phyloP scores from a whole-genome alignment of 805 yeast genomes.

The Myxozyma nipponensis region DNA sequence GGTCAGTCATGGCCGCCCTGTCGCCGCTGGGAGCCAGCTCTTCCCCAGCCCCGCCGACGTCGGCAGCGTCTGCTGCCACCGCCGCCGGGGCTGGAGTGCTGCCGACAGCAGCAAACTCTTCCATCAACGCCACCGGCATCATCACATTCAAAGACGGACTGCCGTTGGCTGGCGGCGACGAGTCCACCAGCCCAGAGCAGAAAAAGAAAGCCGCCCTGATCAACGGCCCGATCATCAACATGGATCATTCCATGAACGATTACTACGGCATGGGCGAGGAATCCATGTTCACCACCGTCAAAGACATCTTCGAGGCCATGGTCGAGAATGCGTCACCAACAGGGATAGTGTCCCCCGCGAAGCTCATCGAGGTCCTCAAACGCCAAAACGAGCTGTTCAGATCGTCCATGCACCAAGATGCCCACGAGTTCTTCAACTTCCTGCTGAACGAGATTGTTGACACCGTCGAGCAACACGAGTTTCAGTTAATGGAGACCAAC shows the following conservation, averaged over 20 bases:
- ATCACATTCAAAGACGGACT: neutral
- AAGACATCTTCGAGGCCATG: conserved; percentile 82
- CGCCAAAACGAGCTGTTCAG: conserved; percentile 80
- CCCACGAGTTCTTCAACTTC: conserved; percentile 92
- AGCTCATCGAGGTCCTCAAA: conserved; percentile 70
- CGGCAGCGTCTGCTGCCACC: neutral
- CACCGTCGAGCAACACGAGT: conserved; percentile 36
- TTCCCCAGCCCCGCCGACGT: neutral
- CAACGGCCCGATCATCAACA: conserved; percentile 51
- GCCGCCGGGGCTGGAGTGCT: neutral
- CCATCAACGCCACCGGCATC: neutral
- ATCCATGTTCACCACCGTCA: conserved; percentile 60
- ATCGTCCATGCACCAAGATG: conserved; percentile 95
- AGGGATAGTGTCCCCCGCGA: conserved; percentile 82
- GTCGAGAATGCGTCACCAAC: conserved; percentile 61
- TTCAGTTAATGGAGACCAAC: conserved; percentile 5
- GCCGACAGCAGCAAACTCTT: neutral
- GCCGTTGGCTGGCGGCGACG: conserved; percentile 18
- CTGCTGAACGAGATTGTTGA: conserved; percentile 69
- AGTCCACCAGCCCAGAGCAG: conserved; percentile 24
- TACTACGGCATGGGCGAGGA: conserved; percentile 48
- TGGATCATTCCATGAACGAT: conserved; percentile 61
- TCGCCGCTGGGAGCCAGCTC: neutral
- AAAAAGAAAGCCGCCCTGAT: conserved; percentile 15
- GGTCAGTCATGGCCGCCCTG: neutral